Base-by-base conservation (phyloP, 768 basidiomycete genomes). In the Suillus paluster region DNA sequence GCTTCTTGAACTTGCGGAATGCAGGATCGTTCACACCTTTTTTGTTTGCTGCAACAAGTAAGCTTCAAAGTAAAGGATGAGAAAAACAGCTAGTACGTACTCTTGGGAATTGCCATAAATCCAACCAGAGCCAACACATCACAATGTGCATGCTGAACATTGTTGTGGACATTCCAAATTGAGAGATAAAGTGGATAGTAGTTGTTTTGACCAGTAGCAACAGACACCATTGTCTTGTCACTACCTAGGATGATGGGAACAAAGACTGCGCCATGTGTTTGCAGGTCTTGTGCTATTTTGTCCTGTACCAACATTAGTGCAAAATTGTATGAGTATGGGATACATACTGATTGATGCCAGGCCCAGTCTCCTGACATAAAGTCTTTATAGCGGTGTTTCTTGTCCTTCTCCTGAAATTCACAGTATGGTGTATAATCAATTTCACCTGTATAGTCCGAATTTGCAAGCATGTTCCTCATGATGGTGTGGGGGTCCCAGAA, bases 211-310 rank as follows among this genome's bases (percentile, higher is more conserved):
- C 72, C 70, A 1, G 63, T 68, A 1, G 63, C 63, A 12, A 73
- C 70, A 3, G 72, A 73, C 6, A 73, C 68, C 0, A 64, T 73
- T 0, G 72, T 73, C 56, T 74, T 74, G 59, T 74, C 67, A 41
- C 67, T 71, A 1, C 71, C 70, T 0, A 64, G 58, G 5, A 73
- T 64, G 15, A 71, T 38, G 1, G 70, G 70, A 1, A 66, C 64
- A 25, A 74, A 68, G 9, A 59, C 53, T n/a, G 60, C 41, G 2
- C 70, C 67, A 36, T 69, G 63, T 23, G 58, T 69, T 25, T 15
- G 19, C 0, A 61, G 57, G 53, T 75, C 67, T 36, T 66, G 21
- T 0, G 69, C 48, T 45, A 74, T 71, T n/a, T 46, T 61, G 57
- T 73, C 67, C 75, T 75, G 14, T 25, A 41, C 15, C 30, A 56